phyloP scores from a whole-genome alignment of 108 stramenopile species.

The Pseudonitzschia pungens region DNA sequence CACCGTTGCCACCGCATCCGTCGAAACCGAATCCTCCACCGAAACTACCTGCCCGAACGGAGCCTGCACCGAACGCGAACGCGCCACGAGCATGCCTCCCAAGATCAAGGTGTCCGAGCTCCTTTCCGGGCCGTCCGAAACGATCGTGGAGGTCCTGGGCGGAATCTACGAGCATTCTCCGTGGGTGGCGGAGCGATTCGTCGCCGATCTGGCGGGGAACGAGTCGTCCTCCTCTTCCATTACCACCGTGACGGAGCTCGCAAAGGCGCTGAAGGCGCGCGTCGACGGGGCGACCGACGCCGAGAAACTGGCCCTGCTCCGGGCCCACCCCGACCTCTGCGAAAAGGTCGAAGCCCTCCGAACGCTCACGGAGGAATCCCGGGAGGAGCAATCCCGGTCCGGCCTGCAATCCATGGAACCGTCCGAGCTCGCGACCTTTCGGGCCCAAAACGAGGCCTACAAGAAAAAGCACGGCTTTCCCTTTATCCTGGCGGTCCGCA shows the following conservation, averaged over 20 bases:
- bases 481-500: constrained; percentile 87
- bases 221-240: too few relatives aligned
- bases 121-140: constrained; percentile 15
- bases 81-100: background rate
- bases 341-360: constrained; percentile 43
- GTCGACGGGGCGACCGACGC: constrained; percentile 50
- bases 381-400: constrained; percentile 77
- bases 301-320: constrained; percentile 62
- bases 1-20: background rate
- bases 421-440: constrained; percentile 60
- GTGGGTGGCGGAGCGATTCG: constrained; percentile 68
- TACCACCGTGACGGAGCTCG: constrained; percentile 54
- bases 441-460: constrained; percentile 59
- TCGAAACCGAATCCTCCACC: background rate
- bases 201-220: too few relatives aligned
- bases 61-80: background rate
- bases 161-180: constrained; percentile 87
- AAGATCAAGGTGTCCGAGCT: constrained; percentile 31
- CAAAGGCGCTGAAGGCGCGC: constrained; percentile 54
- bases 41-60: background rate
- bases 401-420: constrained; percentile 68
- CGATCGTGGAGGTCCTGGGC: constrained; percentile 52
- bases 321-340: constrained; percentile 71
- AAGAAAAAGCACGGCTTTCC: constrained; percentile 70
- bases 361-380: constrained; percentile 63